Evolutionary conservation across 306 rosid species (phyloP), one percentile per base, ranked within the genome.

Genomic region (Urtica urens): DNA sequence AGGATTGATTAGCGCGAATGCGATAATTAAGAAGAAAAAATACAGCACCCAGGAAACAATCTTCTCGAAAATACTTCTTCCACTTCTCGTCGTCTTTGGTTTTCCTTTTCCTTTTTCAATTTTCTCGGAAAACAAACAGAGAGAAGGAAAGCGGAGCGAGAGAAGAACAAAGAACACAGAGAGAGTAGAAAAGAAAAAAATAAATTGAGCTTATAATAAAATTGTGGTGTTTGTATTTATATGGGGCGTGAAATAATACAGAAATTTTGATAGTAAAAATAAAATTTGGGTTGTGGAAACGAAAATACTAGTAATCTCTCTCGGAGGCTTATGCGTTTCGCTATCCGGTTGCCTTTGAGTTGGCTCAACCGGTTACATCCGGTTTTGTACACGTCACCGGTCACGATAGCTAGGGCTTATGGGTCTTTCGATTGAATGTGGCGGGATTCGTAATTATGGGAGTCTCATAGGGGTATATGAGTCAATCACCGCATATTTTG

Each of bases 341-440:
- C 35, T 46, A 19, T 27, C 34, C 78, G 78, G 94, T 87, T 21
- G 57, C 61, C 27, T 5, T 19, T 1, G 1, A 17, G 10, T 17
- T 55, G 59, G 28, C 19, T 65, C 65, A 40, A 82, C 94, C 73
- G 80, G 67, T 42, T 66, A 35, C 60, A 51, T 66, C 59, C 81
- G 64, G 93, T 82, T 27, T 38, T 1, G 0, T 7, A 15, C 20
- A 8, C 24, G 51, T 28, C 3, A 25, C 54, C 54, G 24, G 39
- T 2, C 9, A 10, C 8, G 23, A 21, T 42, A 51, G 30, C 20
- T 65, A 44, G 60, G 57, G 52, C 12, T 53, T 60, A n/a, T n/a
- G n/a, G 67, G 50, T 46, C 16, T 2, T 18, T 33, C 17, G 20
- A 31, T 55, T 34, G 59, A 47, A 20, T 16, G 18, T 25, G 10